These are phyloP conservation scores for Phaeosphaeria sp. DNA, from an alignment of 2,329 filamentous ascomycete genomes.

Conservation along the genomic window DNA sequence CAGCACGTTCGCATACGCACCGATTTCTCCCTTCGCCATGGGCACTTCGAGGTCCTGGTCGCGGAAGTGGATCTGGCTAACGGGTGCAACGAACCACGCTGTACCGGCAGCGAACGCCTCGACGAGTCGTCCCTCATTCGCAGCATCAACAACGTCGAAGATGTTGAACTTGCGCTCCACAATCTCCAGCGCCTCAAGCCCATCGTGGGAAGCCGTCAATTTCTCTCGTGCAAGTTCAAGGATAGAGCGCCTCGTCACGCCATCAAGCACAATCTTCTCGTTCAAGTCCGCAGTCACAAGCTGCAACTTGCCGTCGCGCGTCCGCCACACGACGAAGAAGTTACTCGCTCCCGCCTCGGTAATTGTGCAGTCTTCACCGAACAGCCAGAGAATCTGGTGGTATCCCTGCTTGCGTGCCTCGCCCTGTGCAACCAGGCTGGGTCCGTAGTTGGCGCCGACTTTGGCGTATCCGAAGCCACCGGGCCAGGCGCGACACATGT, in stretches of 20 bases:
- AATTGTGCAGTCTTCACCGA: conserved; percentile 76
- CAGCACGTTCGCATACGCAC: conserved; percentile 51
- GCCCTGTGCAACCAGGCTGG: conserved; percentile 76
- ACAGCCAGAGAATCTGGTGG: conserved; percentile 94
- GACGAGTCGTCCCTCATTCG: conserved; percentile 75
- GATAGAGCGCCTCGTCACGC: conserved; percentile 83
- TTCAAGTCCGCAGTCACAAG: conserved; percentile 84
- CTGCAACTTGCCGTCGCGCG: conserved; percentile 67
- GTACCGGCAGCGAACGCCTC: conserved; percentile 90
- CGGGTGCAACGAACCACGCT: conserved; percentile 63
- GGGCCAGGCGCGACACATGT: conserved; percentile 90
- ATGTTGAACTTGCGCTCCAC: conserved; percentile 87
- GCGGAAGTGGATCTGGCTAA: conserved; percentile 54
- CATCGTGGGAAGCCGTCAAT: conserved; percentile 50
- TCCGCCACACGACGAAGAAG: conserved; percentile 85
- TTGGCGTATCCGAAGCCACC: conserved; percentile 93
- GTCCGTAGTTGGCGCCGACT: conserved; percentile 92
- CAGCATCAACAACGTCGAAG: conserved; percentile 74
- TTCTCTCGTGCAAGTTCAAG: conserved; percentile 73
- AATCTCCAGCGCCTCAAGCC: conserved; percentile 64
- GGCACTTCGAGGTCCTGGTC: conserved; percentile 53
- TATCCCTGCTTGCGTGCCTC: conserved; percentile 77
- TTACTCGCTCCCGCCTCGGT: conserved; percentile 93
- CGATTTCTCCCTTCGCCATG: conserved; percentile 48
- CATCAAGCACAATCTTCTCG: conserved; percentile 83